phyloP scores from a whole-genome alignment of 2,329 filamentous ascomycete genomes.

The Shiraia bambusicola region DNA sequence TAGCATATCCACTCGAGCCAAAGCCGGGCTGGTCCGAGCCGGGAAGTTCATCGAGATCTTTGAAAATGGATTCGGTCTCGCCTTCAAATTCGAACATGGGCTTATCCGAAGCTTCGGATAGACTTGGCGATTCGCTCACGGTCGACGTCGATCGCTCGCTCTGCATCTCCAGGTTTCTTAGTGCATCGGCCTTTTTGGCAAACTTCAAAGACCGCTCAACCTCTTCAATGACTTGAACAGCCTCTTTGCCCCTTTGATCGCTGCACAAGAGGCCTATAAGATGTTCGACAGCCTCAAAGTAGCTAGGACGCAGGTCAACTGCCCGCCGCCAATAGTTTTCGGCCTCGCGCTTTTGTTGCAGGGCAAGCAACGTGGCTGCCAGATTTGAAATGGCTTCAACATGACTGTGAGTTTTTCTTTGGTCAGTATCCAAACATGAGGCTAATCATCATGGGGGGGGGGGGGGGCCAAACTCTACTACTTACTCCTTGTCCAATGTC shows the following conservation, averaged over 20 bases:
- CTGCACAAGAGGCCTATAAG: conserved; percentile 83
- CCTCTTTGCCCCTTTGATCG: conserved; percentile 78
- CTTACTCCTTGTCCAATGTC: conserved; percentile 57
- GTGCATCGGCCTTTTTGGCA: conserved; percentile 49
- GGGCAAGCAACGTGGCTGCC: conserved; percentile 82
- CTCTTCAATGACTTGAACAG: conserved; percentile 81
- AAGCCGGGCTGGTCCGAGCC: conserved; percentile 58
- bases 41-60: conserved; percentile 44
- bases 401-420: conserved; percentile 61
- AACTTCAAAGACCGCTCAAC: conserved; percentile 72
- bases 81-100: conserved; percentile 57
- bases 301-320: conserved; percentile 79
- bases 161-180: conserved; percentile 54
- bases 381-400: conserved; percentile 93
- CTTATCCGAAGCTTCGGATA: conserved; percentile 59
- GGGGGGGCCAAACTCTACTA: conserved; percentile 11
- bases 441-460: no score
- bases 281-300: conserved; percentile 94
- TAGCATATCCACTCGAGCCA: conserved; percentile 78
- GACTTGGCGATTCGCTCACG: conserved; percentile 55
- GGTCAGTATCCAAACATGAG: conserved; percentile 4
- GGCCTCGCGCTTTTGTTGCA: conserved; percentile 80
- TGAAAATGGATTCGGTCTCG: conserved; percentile 41
- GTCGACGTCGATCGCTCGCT: conserved; percentile 64
- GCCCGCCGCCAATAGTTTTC: conserved; percentile 82